Evolutionary conservation across 495 filamentous ascomycete species (phyloP), one percentile per base, ranked within the genome.

Genomic region (Coniosporium apollinis): DNA sequence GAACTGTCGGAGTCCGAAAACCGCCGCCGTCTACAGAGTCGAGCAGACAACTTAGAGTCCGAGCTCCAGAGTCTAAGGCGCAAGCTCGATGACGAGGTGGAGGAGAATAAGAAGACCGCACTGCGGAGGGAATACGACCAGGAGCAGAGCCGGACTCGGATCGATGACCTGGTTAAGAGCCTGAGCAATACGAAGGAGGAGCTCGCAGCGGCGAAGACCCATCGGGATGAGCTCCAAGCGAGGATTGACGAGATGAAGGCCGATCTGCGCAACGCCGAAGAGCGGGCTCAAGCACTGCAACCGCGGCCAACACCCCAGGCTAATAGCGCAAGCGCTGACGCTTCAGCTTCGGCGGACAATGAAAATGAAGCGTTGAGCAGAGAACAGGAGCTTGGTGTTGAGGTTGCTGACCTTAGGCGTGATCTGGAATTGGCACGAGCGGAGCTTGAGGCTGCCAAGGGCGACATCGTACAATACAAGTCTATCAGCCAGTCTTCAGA

Each of bases 401-500:
- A 94, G 49, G 69, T 87, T 15, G 73, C 79, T 1, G 80, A 93
- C 39, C 65, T 96, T 33, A 85, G 81, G 51, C 75, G 78, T 34
- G 75, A 82, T 41, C 62, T 94, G 14, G 81, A 89, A 20, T 57
- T 87, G 22, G 66, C 72, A 7, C 76, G 67, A 43, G 68, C 66
- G 18, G 82, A 94, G 40, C 63, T 94, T 14, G 74, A 89, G 39
- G 74, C 74, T 46, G 68, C 80, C 8, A 82, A 80, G 52, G 65
- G 70, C 20, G 74, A 91, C 44, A 75, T 74, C 20, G 84, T 93
- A 51, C 75, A 80, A 42, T 94, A 91, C 62, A 84, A 81, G 48
- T 68, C 71, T n/a, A 86, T 96, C 49, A 82, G 80, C 45, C 79
- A 84, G 48, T 65, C 70, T 11, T 72, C 79, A n/a, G 87, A 99